These are phyloP conservation scores for Spatholobus suberectus DNA, from an alignment of 306 rosid genomes.

Conservation along the genomic window DNA sequence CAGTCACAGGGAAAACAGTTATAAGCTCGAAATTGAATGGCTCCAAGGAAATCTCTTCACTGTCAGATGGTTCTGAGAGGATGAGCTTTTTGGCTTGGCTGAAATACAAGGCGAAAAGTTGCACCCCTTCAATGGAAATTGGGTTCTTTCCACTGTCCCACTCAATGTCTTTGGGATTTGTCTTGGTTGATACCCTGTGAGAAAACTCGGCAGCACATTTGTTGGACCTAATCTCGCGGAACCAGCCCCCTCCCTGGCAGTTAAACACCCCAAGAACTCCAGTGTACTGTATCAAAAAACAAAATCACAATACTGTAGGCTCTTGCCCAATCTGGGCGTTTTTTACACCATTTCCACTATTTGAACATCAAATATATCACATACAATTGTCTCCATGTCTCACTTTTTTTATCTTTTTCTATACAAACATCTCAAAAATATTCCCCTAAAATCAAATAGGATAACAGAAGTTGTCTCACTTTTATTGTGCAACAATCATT, in stretches of 20 bases:
- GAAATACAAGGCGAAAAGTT: slow-evolving; percentile 68
- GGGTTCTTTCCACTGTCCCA: slow-evolving; percentile 77
- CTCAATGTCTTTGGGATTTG: slow-evolving; percentile 70
- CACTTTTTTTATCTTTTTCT: background rate
- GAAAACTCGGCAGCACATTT: slow-evolving; percentile 72
- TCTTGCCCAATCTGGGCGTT: background rate
- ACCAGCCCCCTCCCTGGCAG: slow-evolving; percentile 99
- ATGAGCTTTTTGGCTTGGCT: slow-evolving; percentile 66
- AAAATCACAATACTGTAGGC: background rate
- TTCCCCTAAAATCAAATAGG: background rate
- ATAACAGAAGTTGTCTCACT: background rate
- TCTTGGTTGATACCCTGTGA: slow-evolving; percentile 61
- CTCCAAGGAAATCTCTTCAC: slow-evolving; percentile 67
- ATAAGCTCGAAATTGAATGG: slow-evolving; percentile 94
- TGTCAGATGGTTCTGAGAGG: slow-evolving; percentile 59
- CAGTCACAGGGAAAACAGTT: slow-evolving; percentile 67
- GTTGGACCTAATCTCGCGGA: slow-evolving; percentile 70
- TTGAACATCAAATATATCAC: background rate
- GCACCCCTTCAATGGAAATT: slow-evolving; percentile 58
- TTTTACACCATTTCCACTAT: background rate
- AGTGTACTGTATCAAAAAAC: slow-evolving; percentile 51
- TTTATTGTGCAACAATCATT: background rate
- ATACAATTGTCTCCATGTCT: background rate
- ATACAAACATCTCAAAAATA: background rate
- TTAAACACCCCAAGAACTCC: slow-evolving; percentile 95